phyloP scores from a whole-genome alignment of 148 eudicot species.

The Silene conica region DNA sequence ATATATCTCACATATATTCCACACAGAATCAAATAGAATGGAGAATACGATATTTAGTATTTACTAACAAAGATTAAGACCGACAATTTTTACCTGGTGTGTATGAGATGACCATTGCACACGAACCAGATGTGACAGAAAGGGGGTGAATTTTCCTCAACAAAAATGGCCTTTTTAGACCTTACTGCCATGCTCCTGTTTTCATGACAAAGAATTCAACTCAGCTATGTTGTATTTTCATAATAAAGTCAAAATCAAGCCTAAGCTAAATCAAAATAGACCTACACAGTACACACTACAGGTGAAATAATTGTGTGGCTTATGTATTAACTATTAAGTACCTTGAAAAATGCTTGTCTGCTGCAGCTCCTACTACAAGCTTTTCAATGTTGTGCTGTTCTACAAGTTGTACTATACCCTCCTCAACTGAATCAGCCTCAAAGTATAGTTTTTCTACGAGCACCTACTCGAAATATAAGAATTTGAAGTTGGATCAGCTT shows the following conservation, averaged over 20 bases:
- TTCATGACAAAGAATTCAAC: conserved; percentile 13
- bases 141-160: conserved; percentile 51
- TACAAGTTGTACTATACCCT: conserved; percentile 74
- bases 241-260: neutral
- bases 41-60: too few species aligned
- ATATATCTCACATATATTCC: too few species aligned
- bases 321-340: neutral
- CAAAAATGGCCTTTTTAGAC: conserved; percentile 74
- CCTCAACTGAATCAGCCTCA: conserved; percentile 55
- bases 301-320: neutral
- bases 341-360: conserved; percentile 57
- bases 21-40: too few species aligned
- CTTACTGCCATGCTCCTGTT: conserved; percentile 64
- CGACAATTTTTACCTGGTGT: conserved; percentile 48
- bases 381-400: conserved; percentile 45
- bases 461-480: conserved; percentile 30
- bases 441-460: conserved; percentile 38
- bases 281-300: neutral
- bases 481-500: neutral
- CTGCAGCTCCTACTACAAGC: conserved; percentile 92
- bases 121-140: conserved; percentile 75
- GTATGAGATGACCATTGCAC: conserved; percentile 64
- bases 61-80: neutral
- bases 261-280: too few species aligned
- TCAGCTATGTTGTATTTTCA: neutral